A percentile compares a stretch with the other conserved stretches of the same genome.
Conservation (phyloP, 1,284 basidiomycete genomes). For the Puccinia hordei region DNA sequence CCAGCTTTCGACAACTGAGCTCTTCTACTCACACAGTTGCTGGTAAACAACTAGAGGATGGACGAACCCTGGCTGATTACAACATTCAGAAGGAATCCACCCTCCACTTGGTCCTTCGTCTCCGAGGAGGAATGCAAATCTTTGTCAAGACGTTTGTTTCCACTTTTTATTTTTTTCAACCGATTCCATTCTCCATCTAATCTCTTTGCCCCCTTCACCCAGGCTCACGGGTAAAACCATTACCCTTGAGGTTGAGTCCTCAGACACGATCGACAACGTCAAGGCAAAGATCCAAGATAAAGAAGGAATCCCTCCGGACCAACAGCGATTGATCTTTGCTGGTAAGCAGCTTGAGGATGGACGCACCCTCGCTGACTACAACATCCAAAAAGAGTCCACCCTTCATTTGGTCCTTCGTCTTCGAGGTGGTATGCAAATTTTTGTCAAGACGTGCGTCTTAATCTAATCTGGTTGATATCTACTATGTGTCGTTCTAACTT, state of each 20-base stretch:
- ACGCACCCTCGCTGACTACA: conserved; percentile 69
- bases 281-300: conserved; percentile 66
- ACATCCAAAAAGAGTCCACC: conserved; percentile 94
- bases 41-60: conserved; percentile 62
- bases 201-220: conserved; percentile 67
- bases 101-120: conserved; percentile 88
- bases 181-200: conserved; percentile 61
- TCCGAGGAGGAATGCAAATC: conserved; percentile 66
- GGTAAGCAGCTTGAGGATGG: conserved; percentile 63
- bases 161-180: background rate
- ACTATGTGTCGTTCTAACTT: conserved; percentile 51
- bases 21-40: conserved; percentile 72
- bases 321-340: conserved; percentile 62
- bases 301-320: conserved; percentile 70
- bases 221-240: conserved; percentile 59
- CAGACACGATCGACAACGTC: conserved; percentile 68
- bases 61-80: conserved; percentile 68
- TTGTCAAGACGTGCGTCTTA: conserved; percentile 36
- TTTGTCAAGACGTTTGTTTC: conserved; percentile 53
- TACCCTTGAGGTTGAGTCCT: conserved; percentile 66
- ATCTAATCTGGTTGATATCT: conserved; percentile 43
- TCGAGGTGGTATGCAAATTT: conserved; percentile 67
- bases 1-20: too few relatives aligned
- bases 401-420: conserved; percentile 91
- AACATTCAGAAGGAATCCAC: conserved; percentile 97